Evolutionary conservation across 805 yeast genomes (phyloP).

Genomic region (Saccharomycopsis sp.): DNA sequence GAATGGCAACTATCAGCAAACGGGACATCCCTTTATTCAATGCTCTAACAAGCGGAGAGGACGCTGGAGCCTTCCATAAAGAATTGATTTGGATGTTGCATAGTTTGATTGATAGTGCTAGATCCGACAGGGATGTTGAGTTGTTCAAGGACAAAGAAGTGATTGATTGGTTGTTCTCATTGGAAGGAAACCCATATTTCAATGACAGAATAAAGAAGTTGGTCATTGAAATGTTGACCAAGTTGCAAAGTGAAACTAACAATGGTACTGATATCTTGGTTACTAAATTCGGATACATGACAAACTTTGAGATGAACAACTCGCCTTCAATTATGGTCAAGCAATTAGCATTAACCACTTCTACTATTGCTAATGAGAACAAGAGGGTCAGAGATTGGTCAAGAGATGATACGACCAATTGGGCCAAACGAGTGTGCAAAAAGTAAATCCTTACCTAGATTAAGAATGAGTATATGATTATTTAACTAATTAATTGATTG

Average conservation of each 20-base stretch:
- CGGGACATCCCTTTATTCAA: slow-evolving; percentile 40
- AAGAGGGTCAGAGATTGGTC: slow-evolving; percentile 63
- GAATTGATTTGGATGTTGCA: slow-evolving; percentile 64
- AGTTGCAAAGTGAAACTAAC: slow-evolving; percentile 42
- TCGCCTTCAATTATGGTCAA: slow-evolving; percentile 37
- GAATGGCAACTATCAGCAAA: slow-evolving; percentile 32
- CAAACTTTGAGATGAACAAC: slow-evolving; percentile 24
- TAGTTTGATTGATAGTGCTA: slow-evolving; percentile 41
- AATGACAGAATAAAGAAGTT: slow-evolving; percentile 33
- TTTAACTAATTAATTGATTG: background rate
- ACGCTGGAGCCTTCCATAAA: slow-evolving; percentile 44
- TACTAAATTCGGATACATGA: slow-evolving; percentile 47
- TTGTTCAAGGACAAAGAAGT: slow-evolving; percentile 47
- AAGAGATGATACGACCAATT: slow-evolving; percentile 38
- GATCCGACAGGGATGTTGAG: slow-evolving; percentile 43
- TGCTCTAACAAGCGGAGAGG: slow-evolving; percentile 30
- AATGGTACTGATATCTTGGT: slow-evolving; percentile 52
- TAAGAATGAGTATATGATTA: no score
- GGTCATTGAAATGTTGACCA: slow-evolving; percentile 37
- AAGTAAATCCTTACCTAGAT: background rate
- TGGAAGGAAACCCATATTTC: slow-evolving; percentile 45
- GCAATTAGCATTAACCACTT: slow-evolving; percentile 40
- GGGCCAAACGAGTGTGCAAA: slow-evolving; percentile 37
- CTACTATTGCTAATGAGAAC: slow-evolving; percentile 34
- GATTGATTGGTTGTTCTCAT: slow-evolving; percentile 60